Evolutionary conservation across 2,329 filamentous ascomycete genomes (phyloP).

Genomic region (Trichophyton benhamiae): DNA sequence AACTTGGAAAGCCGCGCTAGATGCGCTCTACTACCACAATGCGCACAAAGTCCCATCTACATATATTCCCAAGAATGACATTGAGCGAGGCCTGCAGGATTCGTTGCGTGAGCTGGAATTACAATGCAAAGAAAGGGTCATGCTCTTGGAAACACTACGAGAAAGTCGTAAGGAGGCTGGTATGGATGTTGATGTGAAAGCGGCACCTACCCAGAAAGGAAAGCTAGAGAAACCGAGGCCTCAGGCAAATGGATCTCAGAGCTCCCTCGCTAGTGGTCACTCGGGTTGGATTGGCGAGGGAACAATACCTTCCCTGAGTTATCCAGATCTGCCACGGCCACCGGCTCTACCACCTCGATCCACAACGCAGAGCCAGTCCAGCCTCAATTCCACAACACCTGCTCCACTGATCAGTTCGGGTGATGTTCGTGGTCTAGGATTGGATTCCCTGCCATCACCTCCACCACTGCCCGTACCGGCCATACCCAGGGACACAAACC

Average conservation of each 20-base stretch:
- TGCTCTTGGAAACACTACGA: constrained; percentile 69
- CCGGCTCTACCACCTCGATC: constrained; percentile 38
- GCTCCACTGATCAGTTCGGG: not conserved
- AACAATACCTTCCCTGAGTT: constrained; percentile 68
- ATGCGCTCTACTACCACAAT: constrained; percentile 78
- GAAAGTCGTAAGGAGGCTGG: constrained; percentile 48
- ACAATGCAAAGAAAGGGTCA: constrained; percentile 87
- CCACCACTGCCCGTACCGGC: not conserved
- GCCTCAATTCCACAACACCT: not conserved
- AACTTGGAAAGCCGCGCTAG: constrained; percentile 79
- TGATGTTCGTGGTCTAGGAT: not conserved
- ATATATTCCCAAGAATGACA: constrained; percentile 63
- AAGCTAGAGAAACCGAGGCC: constrained; percentile 15
- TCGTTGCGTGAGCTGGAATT: constrained; percentile 72
- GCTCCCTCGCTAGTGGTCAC: constrained; percentile 13
- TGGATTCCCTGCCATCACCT: not conserved
- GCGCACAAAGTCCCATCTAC: constrained; percentile 58
- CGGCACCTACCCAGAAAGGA: constrained; percentile 14
- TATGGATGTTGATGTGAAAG: constrained; percentile 20
- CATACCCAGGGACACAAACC: not conserved
- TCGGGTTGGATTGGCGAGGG: constrained; percentile 63
- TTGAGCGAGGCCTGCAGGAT: constrained; percentile 68
- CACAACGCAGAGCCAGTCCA: not conserved
- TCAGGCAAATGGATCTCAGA: constrained; percentile 10
- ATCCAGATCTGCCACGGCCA: constrained; percentile 68